Evolutionary conservation across 441 rosid genomes (phyloP).

Genomic region (Sinapis alba): DNA sequence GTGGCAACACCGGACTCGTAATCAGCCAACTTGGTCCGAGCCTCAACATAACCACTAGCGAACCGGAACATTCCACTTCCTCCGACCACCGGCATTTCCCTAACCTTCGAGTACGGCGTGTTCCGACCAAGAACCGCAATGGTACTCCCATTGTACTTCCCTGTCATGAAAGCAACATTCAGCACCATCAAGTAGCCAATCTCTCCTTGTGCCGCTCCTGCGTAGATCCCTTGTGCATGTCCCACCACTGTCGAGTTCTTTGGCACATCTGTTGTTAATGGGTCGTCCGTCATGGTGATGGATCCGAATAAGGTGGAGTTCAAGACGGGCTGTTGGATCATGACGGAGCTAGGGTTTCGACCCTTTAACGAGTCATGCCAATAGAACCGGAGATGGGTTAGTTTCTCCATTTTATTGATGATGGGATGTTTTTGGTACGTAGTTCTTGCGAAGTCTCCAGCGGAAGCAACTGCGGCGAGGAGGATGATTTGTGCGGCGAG

Average conservation of each 20-base stretch:
- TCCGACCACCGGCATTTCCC: not conserved
- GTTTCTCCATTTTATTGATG: conserved; percentile 43
- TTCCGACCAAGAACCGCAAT: conserved; percentile 59
- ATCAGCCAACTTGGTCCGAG: conserved; percentile 40
- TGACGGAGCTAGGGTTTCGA: conserved; percentile 45
- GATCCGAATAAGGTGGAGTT: conserved; percentile 23
- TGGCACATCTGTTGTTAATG: not conserved
- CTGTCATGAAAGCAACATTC: conserved; percentile 60
- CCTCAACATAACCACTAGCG: conserved; percentile 51
- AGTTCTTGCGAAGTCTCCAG: conserved; percentile 1
- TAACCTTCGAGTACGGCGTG: conserved; percentile 28
- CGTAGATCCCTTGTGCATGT: conserved; percentile 7
- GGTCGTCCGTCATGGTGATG: conserved; percentile 27
- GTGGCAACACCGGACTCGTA: conserved; percentile 40
- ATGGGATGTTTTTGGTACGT: not conserved
- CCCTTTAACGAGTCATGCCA: conserved; percentile 28
- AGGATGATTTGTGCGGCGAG: conserved; percentile 14
- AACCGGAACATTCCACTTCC: not conserved
- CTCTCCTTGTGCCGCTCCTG: conserved; percentile 37
- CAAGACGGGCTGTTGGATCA: conserved; percentile 32
- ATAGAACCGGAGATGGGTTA: conserved; percentile 54
- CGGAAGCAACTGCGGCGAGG: not conserved
- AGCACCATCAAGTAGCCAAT: conserved; percentile 49
- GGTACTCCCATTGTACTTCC: conserved; percentile 63
- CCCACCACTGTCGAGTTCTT: conserved; percentile 26